These are phyloP conservation scores for Collybiopsis confluens DNA, from an alignment of 768 basidiomycete genomes.

Conservation along the genomic window DNA sequence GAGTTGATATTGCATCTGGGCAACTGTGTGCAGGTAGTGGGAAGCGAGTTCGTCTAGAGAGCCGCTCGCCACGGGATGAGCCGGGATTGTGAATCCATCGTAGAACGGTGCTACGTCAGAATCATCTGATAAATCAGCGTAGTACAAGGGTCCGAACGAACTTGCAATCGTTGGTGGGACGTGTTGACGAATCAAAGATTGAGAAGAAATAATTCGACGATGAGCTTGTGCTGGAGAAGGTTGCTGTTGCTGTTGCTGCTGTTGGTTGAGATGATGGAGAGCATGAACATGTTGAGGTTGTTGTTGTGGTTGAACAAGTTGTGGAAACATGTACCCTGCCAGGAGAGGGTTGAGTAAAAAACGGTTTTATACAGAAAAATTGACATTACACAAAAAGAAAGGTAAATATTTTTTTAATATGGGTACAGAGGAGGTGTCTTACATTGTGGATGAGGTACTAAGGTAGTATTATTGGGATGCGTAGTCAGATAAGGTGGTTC, in stretches of 20 bases:
- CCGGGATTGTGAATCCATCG: no score
- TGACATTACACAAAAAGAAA: constrained; percentile 48
- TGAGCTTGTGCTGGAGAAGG: background rate
- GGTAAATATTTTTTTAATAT: no score
- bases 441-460: constrained; percentile 53
- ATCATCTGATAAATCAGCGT: background rate
- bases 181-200: background rate
- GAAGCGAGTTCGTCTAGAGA: background rate
- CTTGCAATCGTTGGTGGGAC: background rate
- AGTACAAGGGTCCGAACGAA: background rate
- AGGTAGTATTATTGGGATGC: constrained; percentile 38
- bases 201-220: background rate
- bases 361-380: no score
- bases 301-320: background rate
- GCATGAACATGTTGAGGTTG: background rate
- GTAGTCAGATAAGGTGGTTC: constrained; percentile 23
- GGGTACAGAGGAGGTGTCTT: constrained; percentile 55
- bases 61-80: background rate
- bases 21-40: constrained; percentile 55
- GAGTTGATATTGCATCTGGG: constrained; percentile 67
- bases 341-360: constrained; percentile 60
- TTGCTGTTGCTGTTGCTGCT: background rate
- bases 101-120: background rate
- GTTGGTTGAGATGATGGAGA: background rate
- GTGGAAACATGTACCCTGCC: constrained; percentile 37